Evolutionary conservation across 2,329 filamentous ascomycete genomes (phyloP).

Genomic region (Aspergillus udagawae): DNA sequence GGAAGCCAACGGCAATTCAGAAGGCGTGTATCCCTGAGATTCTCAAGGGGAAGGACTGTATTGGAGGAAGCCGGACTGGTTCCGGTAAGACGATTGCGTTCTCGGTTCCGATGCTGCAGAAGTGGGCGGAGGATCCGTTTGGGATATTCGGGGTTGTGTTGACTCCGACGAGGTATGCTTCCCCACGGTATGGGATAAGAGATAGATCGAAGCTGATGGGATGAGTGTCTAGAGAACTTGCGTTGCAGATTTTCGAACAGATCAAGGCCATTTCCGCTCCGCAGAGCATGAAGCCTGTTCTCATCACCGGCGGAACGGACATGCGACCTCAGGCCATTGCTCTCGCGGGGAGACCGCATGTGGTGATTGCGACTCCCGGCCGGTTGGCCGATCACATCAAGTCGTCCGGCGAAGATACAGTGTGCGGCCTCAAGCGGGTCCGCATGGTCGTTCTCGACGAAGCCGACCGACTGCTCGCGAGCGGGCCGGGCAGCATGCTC

Average conservation of each 20-base stretch:
- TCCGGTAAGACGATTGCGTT: slow-evolving; percentile 98
- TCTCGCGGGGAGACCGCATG: slow-evolving; percentile 74
- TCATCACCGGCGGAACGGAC: slow-evolving; percentile 90
- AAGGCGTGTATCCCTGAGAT: slow-evolving; percentile 91
- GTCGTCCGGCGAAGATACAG: slow-evolving; percentile 85
- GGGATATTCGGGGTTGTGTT: slow-evolving; percentile 87
- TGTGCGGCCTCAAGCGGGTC: slow-evolving; percentile 73
- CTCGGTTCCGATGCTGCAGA: slow-evolving; percentile 87
- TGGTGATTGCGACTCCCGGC: slow-evolving; percentile 92
- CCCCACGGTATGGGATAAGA: not conserved
- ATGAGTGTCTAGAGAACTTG: slow-evolving; percentile 67
- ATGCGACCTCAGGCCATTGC: slow-evolving; percentile 88
- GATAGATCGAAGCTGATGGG: not conserved
- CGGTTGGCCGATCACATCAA: slow-evolving; percentile 90
- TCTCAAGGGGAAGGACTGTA: slow-evolving; percentile 84
- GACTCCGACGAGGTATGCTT: slow-evolving; percentile 69
- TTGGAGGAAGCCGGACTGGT: slow-evolving; percentile 89
- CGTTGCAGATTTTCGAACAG: slow-evolving; percentile 94
- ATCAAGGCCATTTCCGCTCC: slow-evolving; percentile 87
- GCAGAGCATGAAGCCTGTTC: slow-evolving; percentile 77
- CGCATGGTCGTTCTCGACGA: slow-evolving; percentile 91
- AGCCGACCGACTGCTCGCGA: slow-evolving; percentile 80
- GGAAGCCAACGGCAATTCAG: slow-evolving; percentile 85
- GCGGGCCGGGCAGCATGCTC: slow-evolving; percentile 80
- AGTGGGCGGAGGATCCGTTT: slow-evolving; percentile 86